These are phyloP conservation scores for Lichenothelia convexa DNA, from an alignment of 495 filamentous ascomycete genomes.

Conservation along the genomic window DNA sequence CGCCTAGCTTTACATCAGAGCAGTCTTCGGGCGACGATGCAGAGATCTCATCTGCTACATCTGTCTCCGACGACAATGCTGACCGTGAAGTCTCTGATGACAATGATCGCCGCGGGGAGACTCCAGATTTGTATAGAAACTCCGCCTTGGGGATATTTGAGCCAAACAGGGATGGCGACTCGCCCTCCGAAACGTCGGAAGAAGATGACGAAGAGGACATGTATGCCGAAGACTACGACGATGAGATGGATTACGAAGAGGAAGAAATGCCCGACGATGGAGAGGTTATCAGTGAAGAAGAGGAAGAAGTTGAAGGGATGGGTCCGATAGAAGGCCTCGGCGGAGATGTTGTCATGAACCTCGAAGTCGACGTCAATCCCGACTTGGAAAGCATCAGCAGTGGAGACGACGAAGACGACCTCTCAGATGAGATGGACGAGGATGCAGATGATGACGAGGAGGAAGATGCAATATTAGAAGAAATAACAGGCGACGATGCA, in stretches of 20 bases:
- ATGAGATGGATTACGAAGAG: slow-evolving; percentile 78
- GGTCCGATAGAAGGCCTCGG: slow-evolving; percentile 71
- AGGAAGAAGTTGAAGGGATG: slow-evolving; percentile 63
- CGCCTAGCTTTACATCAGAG: no score
- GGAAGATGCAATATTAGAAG: slow-evolving; percentile 65
- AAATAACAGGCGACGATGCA: slow-evolving; percentile 43
- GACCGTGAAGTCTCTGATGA: slow-evolving; percentile 41
- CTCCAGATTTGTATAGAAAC: slow-evolving; percentile 90
- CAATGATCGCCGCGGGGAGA: slow-evolving; percentile 71
- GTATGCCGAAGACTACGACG: slow-evolving; percentile 42
- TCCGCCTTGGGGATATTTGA: slow-evolving; percentile 92
- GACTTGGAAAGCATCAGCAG: slow-evolving; percentile 35
- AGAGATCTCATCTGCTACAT: slow-evolving; percentile 78
- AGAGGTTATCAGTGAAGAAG: slow-evolving; percentile 75
- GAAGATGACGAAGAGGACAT: slow-evolving; percentile 31
- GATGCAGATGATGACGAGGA: slow-evolving; percentile 35
- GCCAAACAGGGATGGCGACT: slow-evolving; percentile 59
- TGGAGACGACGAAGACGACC: slow-evolving; percentile 47
- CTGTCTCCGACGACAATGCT: slow-evolving; percentile 64
- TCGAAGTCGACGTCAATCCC: slow-evolving; percentile 17
- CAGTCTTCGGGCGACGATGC: slow-evolving; percentile 56
- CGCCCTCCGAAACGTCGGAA: slow-evolving; percentile 46
- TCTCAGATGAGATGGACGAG: slow-evolving; percentile 24
- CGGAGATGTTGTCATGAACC: slow-evolving; percentile 33
- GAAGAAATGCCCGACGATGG: slow-evolving; percentile 58